phyloP scores from a whole-genome alignment of 805 yeast genomes.

The Diddensiella santjacobensis region DNA sequence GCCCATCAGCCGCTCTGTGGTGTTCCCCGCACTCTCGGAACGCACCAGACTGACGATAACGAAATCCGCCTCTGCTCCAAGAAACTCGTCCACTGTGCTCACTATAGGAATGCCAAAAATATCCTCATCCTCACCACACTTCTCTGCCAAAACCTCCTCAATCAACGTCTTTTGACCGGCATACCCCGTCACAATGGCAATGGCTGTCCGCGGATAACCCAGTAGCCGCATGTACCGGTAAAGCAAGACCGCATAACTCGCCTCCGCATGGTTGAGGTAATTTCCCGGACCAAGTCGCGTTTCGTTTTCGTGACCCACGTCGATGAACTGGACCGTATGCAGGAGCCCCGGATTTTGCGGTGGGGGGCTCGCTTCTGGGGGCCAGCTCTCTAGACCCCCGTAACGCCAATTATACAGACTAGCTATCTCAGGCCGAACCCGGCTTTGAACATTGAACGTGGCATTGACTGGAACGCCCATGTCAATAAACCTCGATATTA shows the following conservation, averaged over 20 bases:
- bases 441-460: slow-evolving; percentile 22
- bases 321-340: slow-evolving; percentile 32
- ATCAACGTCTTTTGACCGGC: slow-evolving; percentile 42
- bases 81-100: slow-evolving; percentile 30
- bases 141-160: slow-evolving; percentile 37
- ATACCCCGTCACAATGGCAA: slow-evolving; percentile 42
- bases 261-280: slow-evolving; percentile 44
- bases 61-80: slow-evolving; percentile 32
- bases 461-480: neutral
- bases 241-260: slow-evolving; percentile 44
- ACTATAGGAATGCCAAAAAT: slow-evolving; percentile 35
- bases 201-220: slow-evolving; percentile 39
- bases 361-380: slow-evolving; percentile 5
- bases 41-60: slow-evolving; percentile 38
- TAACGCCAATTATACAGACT: slow-evolving; percentile 26
- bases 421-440: slow-evolving; percentile 27
- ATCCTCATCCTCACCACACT: slow-evolving; percentile 25
- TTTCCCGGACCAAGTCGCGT: slow-evolving; percentile 27
- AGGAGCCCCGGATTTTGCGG: slow-evolving; percentile 38
- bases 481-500: neutral
- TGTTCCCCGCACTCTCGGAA: slow-evolving; percentile 28
- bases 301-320: slow-evolving; percentile 35
- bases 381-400: slow-evolving; percentile 8
- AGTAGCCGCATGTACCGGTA: slow-evolving; percentile 45
- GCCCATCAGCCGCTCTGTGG: slow-evolving; percentile 25